Evolutionary conservation across 2,329 filamentous ascomycete genomes (phyloP).

Genomic region (Fusarium sp.): DNA sequence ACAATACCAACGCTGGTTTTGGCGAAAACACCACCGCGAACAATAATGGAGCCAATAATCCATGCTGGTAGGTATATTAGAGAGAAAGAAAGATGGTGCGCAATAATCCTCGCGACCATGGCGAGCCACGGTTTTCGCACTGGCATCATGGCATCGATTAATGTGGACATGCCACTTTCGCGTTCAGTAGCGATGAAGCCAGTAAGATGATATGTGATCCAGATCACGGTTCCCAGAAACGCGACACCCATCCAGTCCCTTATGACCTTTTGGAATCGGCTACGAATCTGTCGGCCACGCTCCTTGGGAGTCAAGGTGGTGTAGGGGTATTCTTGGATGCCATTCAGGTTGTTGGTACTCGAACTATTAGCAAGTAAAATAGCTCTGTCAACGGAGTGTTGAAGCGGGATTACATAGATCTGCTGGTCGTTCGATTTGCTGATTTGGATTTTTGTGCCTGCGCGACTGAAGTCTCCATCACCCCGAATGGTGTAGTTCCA

Average conservation of each 20-base stretch:
- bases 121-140: slow-evolving; percentile 78
- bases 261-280: slow-evolving; percentile 74
- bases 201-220: slow-evolving; percentile 86
- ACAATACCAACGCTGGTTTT: slow-evolving; percentile 72
- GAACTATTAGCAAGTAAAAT: slow-evolving; percentile 68
- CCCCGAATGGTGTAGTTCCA: slow-evolving; percentile 91
- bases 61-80: slow-evolving; percentile 83
- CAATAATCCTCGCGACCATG: slow-evolving; percentile 78
- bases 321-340: slow-evolving; percentile 74
- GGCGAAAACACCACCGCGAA: slow-evolving; percentile 70
- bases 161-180: slow-evolving; percentile 85
- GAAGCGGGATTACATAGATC: slow-evolving; percentile 81
- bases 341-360: slow-evolving; percentile 50
- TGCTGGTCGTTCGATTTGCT: slow-evolving; percentile 77
- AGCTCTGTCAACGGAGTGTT: slow-evolving; percentile 78
- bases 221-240: slow-evolving; percentile 82
- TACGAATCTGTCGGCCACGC: slow-evolving; percentile 71
- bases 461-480: slow-evolving; percentile 71
- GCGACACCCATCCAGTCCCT: slow-evolving; percentile 80
- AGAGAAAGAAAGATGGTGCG: slow-evolving; percentile 83
- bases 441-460: slow-evolving; percentile 70
- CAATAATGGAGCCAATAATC: slow-evolving; percentile 77
- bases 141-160: slow-evolving; percentile 93
- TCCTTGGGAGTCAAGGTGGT: slow-evolving; percentile 76
- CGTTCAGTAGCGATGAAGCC: slow-evolving; percentile 87